Evolutionary conservation across 2,329 filamentous ascomycete genomes (phyloP).

Genomic region (Fusarium sp.): DNA sequence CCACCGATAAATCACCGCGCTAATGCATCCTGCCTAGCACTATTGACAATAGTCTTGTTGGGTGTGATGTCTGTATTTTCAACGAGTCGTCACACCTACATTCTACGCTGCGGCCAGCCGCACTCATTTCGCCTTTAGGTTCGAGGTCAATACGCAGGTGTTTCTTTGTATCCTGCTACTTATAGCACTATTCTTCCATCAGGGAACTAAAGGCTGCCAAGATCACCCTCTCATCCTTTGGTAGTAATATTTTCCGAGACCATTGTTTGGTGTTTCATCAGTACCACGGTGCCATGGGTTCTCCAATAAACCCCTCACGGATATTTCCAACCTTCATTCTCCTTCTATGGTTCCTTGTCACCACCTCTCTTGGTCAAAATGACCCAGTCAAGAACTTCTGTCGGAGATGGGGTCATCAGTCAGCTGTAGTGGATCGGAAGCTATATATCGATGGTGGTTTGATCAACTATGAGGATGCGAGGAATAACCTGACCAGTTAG

Average conservation of each 20-base stretch:
- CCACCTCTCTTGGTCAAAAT: background rate
- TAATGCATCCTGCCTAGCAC: too few relatives aligned
- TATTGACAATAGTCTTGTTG: background rate
- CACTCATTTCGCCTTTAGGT: background rate
- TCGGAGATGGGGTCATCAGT: constrained; percentile 8
- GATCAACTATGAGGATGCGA: constrained; percentile 1
- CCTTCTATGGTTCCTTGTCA: background rate
- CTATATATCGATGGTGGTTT: constrained; percentile 8
- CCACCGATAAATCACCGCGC: too few relatives aligned
- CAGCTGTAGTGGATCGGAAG: constrained; percentile 5
- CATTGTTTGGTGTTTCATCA: background rate
- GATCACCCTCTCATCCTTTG: background rate
- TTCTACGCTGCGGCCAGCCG: background rate
- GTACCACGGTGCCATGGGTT: background rate
- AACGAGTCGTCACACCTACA: background rate
- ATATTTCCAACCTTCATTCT: background rate
- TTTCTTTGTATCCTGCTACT: background rate
- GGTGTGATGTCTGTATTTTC: background rate
- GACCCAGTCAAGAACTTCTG: constrained; percentile 5
- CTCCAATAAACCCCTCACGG: background rate
- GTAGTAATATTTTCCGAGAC: background rate
- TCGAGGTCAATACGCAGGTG: background rate
- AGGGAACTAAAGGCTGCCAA: background rate
- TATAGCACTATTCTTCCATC: background rate
- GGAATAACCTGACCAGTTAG: constrained; percentile 1